phyloP scores from a whole-genome alignment of 140 eudicot species.

The Flaveria floridana region DNA sequence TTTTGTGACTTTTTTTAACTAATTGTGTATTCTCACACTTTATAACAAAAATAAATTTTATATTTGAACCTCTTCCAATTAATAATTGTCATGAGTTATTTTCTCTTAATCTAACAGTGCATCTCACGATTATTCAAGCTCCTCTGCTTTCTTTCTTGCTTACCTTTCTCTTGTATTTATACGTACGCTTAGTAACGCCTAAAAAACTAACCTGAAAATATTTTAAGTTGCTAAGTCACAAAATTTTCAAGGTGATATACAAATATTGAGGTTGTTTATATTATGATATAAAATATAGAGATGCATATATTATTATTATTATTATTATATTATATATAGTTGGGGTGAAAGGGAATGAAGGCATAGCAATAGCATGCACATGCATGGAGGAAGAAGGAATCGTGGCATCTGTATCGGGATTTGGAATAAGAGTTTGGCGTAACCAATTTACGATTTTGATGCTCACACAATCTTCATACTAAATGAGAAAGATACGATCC shows the following conservation, averaged over 20 bases:
- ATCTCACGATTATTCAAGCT: too few species aligned
- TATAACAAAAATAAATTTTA: too few species aligned
- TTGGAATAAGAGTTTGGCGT: constrained; percentile 11
- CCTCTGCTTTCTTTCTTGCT: too few species aligned
- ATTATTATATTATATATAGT: not conserved
- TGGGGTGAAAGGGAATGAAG: not conserved
- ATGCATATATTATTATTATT: not conserved
- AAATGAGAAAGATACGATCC: constrained; percentile 24
- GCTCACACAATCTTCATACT: constrained; percentile 33
- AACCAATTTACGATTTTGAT: constrained; percentile 34
- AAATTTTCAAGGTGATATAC: too few species aligned
- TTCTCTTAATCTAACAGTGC: too few species aligned
- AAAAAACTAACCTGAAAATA: not conserved
- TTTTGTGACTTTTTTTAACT: too few species aligned
- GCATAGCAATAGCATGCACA: not conserved
- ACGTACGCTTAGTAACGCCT: too few species aligned
- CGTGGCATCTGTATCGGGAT: constrained; percentile 40
- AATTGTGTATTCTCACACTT: too few species aligned
- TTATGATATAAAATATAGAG: not conserved
- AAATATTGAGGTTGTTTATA: not conserved
- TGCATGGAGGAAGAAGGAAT: constrained; percentile 32
- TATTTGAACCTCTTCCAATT: too few species aligned
- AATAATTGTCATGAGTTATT: too few species aligned
- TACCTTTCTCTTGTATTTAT: too few species aligned
- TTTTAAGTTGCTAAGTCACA: too few species aligned